Conservation (phyloP, 1,284 basidiomycete species). For the Cryptococcus sp. region DNA sequence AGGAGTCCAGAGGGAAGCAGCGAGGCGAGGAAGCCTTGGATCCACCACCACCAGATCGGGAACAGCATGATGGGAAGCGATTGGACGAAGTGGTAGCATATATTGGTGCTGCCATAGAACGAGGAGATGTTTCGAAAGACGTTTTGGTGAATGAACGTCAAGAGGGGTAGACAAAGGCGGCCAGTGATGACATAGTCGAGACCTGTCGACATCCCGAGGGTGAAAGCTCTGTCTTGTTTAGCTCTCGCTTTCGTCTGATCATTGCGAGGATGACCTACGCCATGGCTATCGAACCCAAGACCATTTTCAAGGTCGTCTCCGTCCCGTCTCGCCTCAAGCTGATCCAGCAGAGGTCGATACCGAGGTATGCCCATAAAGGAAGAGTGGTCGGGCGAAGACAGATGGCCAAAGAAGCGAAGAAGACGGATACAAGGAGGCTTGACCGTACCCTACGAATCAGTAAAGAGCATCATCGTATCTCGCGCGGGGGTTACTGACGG, state of each 20-base stretch:
- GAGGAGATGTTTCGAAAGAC: conserved; percentile 78
- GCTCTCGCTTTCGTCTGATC: neutral
- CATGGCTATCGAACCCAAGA: conserved; percentile 6
- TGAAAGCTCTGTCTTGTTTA: conserved; percentile 21
- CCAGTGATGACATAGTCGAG: conserved; percentile 41
- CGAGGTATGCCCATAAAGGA: conserved; percentile 74
- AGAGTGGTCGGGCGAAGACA: conserved; percentile 79
- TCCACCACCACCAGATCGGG: conserved; percentile 64
- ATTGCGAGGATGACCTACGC: conserved; percentile 12
- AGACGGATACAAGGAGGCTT: conserved; percentile 46
- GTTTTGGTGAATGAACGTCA: conserved; percentile 72
- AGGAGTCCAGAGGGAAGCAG: conserved; percentile 36
- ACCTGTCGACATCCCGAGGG: conserved; percentile 27
- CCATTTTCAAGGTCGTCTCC: neutral
- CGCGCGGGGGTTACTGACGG: conserved; percentile 6
- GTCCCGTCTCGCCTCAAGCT: conserved; percentile 3
- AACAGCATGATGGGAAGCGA: conserved; percentile 75
- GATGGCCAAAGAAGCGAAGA: conserved; percentile 68
- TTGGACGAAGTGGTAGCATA: conserved; percentile 86
- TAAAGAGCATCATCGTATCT: neutral
- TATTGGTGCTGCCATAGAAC: conserved; percentile 86
- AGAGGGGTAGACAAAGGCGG: conserved; percentile 35
- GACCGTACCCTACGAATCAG: conserved; percentile 11
- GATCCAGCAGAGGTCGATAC: conserved; percentile 30
- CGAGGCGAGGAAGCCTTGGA: conserved; percentile 51